Conservation (phyloP, 1,284 basidiomycete genomes). For the Rhodotorula sp. region DNA sequence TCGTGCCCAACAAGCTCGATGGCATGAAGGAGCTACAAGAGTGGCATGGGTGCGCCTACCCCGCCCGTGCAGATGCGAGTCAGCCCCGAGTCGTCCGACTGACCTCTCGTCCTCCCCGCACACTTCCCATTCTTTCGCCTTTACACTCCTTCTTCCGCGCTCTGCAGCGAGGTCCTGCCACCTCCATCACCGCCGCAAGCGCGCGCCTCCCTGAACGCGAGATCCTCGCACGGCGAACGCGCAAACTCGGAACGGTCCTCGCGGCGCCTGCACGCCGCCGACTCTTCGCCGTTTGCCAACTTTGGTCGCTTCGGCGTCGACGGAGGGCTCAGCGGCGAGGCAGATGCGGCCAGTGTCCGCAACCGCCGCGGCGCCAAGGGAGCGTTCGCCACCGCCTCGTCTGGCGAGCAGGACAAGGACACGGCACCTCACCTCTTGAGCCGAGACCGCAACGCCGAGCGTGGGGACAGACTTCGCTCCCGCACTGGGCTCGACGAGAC, state of each 20-base stretch:
- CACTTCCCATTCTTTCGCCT: neutral
- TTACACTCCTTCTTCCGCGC: no score
- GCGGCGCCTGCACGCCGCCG: slow-evolving; percentile 1
- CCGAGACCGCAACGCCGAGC: neutral
- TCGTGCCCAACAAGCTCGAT: slow-evolving; percentile 31
- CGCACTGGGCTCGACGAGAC: neutral
- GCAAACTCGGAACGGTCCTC: slow-evolving; percentile 1
- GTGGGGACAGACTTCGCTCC: neutral
- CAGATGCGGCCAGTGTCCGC: neutral
- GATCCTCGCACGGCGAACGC: slow-evolving; percentile 1
- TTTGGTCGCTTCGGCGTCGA: slow-evolving; percentile 40
- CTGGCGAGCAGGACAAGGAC: slow-evolving; percentile 15
- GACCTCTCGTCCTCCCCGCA: neutral
- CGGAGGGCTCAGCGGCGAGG: slow-evolving; percentile 23
- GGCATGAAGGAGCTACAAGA: slow-evolving; percentile 37
- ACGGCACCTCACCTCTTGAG: slow-evolving; percentile 17
- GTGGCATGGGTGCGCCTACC: slow-evolving; percentile 35
- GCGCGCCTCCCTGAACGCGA: slow-evolving; percentile 8
- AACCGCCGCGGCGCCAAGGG: neutral
- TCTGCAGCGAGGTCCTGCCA: slow-evolving; percentile 31
- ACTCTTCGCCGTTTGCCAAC: slow-evolving; percentile 36
- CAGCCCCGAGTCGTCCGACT: neutral
- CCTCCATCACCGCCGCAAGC: slow-evolving; percentile 25
- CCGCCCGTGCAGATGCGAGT: neutral
- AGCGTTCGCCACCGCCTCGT: neutral